A percentile compares a stretch with the other conserved stretches of the same genome.
phyloP scores from a whole-genome alignment of 164 flowering plant species.

The Cinnamomum micranthum region DNA sequence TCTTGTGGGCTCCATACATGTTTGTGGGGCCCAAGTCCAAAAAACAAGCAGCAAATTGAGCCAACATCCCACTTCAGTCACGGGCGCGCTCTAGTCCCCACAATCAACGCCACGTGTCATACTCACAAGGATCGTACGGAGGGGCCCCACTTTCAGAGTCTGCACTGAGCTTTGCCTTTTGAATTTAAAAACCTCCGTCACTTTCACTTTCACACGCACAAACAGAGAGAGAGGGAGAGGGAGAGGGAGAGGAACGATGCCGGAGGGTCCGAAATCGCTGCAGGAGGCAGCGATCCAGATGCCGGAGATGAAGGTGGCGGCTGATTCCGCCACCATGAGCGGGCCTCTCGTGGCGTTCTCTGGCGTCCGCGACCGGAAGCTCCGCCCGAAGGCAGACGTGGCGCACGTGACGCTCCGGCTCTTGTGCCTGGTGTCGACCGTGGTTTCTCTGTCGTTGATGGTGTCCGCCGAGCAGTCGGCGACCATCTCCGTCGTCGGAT shows the following conservation, averaged over 20 bases:
- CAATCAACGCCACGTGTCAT: slow-evolving; percentile 2
- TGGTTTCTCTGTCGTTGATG: slow-evolving; percentile 53
- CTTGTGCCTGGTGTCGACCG: slow-evolving; percentile 41
- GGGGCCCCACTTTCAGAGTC: not conserved
- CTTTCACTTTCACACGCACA: not conserved
- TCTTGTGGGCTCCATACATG: too few species aligned
- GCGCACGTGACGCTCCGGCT: slow-evolving; percentile 35
- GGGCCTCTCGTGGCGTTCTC: slow-evolving; percentile 26
- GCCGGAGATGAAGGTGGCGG: slow-evolving; percentile 31
- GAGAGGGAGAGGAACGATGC: not conserved
- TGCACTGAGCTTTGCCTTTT: not conserved
- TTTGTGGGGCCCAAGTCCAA: too few species aligned
- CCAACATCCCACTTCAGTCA: slow-evolving; percentile 7
- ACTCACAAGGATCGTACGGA: too few species aligned
- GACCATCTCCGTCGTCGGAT: slow-evolving; percentile 53
- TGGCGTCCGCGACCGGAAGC: slow-evolving; percentile 3
- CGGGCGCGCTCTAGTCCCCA: not conserved
- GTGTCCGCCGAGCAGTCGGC: slow-evolving; percentile 46
- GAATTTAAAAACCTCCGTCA: not conserved
- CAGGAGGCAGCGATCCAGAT: slow-evolving; percentile 33
- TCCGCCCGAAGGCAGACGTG: slow-evolving; percentile 31
- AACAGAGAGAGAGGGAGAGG: not conserved
- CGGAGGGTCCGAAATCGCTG: slow-evolving; percentile 18
- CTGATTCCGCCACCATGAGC: slow-evolving; percentile 32
- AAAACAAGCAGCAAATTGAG: too few species aligned